A percentile compares a stretch with the other conserved stretches of the same genome.
phyloP scores from a whole-genome alignment of 495 filamentous ascomycete species.

The Halenospora varia region DNA sequence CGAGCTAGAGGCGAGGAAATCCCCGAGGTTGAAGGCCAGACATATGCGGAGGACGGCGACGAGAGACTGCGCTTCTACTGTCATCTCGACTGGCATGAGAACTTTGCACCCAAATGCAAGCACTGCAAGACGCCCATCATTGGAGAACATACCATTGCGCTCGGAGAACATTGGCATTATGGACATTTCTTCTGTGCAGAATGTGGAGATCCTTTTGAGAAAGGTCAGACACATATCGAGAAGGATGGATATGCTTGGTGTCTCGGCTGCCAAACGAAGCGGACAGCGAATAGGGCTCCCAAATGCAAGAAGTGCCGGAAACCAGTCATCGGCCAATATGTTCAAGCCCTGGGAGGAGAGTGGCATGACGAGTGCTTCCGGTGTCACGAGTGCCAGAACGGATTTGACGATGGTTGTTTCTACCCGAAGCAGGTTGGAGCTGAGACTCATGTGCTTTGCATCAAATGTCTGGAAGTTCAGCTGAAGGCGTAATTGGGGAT shows the following conservation, averaged over 20 bases:
- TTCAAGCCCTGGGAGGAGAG: constrained; percentile 82
- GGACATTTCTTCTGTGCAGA: constrained; percentile 99
- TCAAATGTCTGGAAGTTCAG: constrained; percentile 43
- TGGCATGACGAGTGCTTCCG: constrained; percentile 94
- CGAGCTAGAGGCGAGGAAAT: constrained; percentile 54
- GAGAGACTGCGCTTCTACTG: constrained; percentile 81
- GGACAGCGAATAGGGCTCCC: constrained; percentile 65
- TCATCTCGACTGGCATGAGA: constrained; percentile 96
- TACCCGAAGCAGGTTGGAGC: constrained; percentile 42
- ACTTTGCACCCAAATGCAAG: constrained; percentile 89
- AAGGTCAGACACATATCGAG: constrained; percentile 83
- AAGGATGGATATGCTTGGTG: constrained; percentile 99
- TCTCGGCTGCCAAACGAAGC: constrained; percentile 83
- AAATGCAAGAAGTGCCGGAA: constrained; percentile 83
- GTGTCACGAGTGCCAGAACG: constrained; percentile 54
- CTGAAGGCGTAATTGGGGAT: constrained; percentile 36
- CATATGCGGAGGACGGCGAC: constrained; percentile 65
- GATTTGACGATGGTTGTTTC: constrained; percentile 53
- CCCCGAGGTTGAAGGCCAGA: constrained; percentile 49
- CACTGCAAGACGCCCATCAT: constrained; percentile 98
- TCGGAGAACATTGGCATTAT: constrained; percentile 92
- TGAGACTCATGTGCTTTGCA: constrained; percentile 44
- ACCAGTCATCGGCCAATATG: constrained; percentile 81
- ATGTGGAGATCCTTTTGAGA: constrained; percentile 93
- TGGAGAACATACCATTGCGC: constrained; percentile 88